Percentiles rank a stretch among this genome's conserved stretches.
Evolutionary conservation across 2,329 filamentous ascomycete genomes (phyloP).

Genomic region (Diaporthe velutina): DNA sequence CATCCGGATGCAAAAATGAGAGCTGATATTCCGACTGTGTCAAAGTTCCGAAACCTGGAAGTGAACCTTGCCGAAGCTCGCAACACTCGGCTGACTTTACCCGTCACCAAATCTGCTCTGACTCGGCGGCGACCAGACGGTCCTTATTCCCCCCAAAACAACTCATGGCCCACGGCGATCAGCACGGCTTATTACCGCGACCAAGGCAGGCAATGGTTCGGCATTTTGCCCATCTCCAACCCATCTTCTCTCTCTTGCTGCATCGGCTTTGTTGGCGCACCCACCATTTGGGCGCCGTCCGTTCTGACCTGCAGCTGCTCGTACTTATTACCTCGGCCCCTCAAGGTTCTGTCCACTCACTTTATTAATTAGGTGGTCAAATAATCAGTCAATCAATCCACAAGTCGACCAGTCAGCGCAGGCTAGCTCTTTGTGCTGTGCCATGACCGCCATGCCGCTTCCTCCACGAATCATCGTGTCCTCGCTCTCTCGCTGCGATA

Average conservation of each 20-base stretch:
- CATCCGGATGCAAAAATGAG: neutral
- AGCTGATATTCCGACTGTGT: slow-evolving; percentile 6
- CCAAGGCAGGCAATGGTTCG: slow-evolving; percentile 9
- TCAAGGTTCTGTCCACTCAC: neutral
- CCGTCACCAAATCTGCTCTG: slow-evolving; percentile 19
- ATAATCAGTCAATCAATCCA: neutral
- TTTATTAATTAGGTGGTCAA: neutral
- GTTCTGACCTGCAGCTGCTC: neutral
- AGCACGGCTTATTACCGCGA: slow-evolving; percentile 8
- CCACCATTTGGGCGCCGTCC: neutral
- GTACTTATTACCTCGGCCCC: neutral
- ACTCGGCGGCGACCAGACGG: slow-evolving; percentile 16
- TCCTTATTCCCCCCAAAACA: neutral
- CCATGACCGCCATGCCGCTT: neutral
- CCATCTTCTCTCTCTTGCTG: neutral
- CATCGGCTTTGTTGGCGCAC: neutral
- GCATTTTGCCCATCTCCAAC: neutral
- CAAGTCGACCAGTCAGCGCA: neutral
- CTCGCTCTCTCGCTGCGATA: neutral
- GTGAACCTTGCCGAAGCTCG: slow-evolving; percentile 31
- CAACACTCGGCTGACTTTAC: slow-evolving; percentile 23
- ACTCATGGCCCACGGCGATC: slow-evolving; percentile 15
- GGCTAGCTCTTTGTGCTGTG: neutral
- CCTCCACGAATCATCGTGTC: neutral
- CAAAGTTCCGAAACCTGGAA: slow-evolving; percentile 31